Evolutionary conservation across 1,284 basidiomycete species (phyloP).

Genomic region (Fomitopsis pinicola): DNA sequence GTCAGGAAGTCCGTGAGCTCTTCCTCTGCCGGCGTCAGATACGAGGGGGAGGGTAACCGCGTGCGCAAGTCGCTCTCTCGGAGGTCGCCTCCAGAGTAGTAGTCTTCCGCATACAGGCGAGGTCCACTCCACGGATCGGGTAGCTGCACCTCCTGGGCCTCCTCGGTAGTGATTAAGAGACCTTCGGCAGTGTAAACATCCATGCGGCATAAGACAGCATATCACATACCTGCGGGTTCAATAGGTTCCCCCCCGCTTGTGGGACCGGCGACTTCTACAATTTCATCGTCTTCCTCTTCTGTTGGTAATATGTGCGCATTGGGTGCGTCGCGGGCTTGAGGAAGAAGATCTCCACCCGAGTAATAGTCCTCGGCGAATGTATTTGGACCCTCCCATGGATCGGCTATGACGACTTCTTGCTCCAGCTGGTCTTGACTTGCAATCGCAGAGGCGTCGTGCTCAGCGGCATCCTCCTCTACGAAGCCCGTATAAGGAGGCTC

Average conservation of each 20-base stretch:
- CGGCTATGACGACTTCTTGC: constrained; percentile 32
- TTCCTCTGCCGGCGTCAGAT: constrained; percentile 11
- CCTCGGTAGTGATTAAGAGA: background rate
- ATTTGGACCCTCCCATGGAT: constrained; percentile 47
- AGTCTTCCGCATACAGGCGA: constrained; percentile 46
- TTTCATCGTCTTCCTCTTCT: constrained; percentile 12
- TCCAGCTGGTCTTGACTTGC: background rate
- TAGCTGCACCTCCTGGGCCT: constrained; percentile 27
- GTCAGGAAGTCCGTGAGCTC: constrained; percentile 6
- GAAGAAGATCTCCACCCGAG: constrained; percentile 30
- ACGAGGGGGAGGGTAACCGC: constrained; percentile 12
- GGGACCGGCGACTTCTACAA: background rate
- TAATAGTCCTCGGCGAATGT: constrained; percentile 52
- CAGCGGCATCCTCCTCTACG: constrained; percentile 20
- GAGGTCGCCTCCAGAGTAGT: constrained; percentile 31
- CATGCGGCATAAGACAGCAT: too few species aligned
- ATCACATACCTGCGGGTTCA: background rate
- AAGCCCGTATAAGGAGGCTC: constrained; percentile 1
- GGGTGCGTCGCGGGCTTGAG: constrained; percentile 5
- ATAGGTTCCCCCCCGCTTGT: background rate
- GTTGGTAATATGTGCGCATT: constrained; percentile 20
- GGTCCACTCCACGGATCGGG: constrained; percentile 48
- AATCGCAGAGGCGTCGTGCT: constrained; percentile 8
- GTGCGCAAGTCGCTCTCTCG: constrained; percentile 7
- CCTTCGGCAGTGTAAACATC: background rate